These are phyloP conservation scores for Stevia rebaudiana DNA, from an alignment of 140 eudicot species.

Conservation along the genomic window DNA sequence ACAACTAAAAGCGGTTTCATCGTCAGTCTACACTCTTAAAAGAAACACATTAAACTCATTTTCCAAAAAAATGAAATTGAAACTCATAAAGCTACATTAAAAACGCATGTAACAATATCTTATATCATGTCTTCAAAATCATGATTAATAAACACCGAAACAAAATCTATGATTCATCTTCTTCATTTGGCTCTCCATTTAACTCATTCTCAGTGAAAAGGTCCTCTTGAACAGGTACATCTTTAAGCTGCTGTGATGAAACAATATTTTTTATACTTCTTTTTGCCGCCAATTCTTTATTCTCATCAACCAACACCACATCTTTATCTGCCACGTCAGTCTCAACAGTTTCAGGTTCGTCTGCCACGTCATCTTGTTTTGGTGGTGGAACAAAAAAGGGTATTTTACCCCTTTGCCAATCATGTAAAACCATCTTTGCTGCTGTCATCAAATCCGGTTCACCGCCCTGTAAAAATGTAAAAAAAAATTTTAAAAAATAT, in stretches of 20 bases:
- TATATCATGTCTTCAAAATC: not conserved
- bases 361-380: conserved; percentile 45
- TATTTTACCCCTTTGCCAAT: conserved; percentile 98
- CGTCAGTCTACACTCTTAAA: too few species aligned
- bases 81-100: too few species aligned
- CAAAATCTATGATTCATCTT: conserved; percentile 22
- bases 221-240: conserved; percentile 73
- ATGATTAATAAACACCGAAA: not conserved
- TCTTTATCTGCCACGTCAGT: conserved; percentile 24
- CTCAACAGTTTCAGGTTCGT: conserved; percentile 16
- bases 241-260: conserved; percentile 67
- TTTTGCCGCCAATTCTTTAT: conserved; percentile 53
- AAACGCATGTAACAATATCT: too few species aligned
- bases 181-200: conserved; percentile 45
- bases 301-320: conserved; percentile 30
- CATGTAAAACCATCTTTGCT: conserved; percentile 96
- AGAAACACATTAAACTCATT: too few species aligned
- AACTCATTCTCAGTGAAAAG: conserved; percentile 65
- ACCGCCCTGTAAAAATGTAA: conserved; percentile 58
- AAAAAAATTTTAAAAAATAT: not conserved
- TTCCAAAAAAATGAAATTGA: too few species aligned
- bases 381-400: conserved; percentile 96
- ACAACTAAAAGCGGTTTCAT: too few species aligned
- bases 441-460: conserved; percentile 92
- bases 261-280: conserved; percentile 64